Base-by-base conservation (phyloP, 352 stramenopile species). In the Pythium apleroticum region DNA sequence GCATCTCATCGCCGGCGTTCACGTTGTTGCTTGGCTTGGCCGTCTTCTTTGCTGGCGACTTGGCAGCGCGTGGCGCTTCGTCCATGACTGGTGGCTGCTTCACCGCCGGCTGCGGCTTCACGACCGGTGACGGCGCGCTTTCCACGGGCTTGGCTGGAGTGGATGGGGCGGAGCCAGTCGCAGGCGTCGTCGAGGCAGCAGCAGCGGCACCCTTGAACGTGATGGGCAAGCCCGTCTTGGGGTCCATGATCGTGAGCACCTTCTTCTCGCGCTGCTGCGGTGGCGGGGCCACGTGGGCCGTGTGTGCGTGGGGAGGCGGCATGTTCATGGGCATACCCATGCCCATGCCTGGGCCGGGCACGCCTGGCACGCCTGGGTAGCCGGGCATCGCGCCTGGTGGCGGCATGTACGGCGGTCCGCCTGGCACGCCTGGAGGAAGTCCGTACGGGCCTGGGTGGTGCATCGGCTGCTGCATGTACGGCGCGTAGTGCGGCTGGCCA, bases 181-280 rank as follows among this genome's bases (percentile, higher is more conserved):
- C 56, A 12, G 65, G 50, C 4, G 10, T 62, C n/a, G 57, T 31
- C 12, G 58, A 55, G 22, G 12, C 58, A 3, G 61, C 20, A 25
- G 66, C 43, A 52, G 58, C 11, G 35, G 37, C 19, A 54, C 31
- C 49, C 2, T 30, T 43, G 0, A 46, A 37, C 1, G 62, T 57
- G 30, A 73, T 63, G 0, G 60, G 24, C 52, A 65, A 55, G 48
- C 69, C 65, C 14, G 73, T 71, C 43, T 71, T 71, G 1, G 73
- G 73, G 53, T 80, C 63, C 6, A 70, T 55, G 41, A 80, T 80
- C 24, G 62, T 15, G 4, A 80, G 45, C 27, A 69, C 63, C 58
- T 80, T 80, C 27, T 72, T 76, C 54, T 80, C 73, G 14, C 73
- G 73, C 53, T 69, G 57, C 48, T 69, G 67, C 10, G 62, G 61